A percentile compares a stretch with the other conserved stretches of the same genome.
phyloP scores from a whole-genome alignment of 2,329 filamentous ascomycete species.

The Ophiocordyceps camponoti-floridani region DNA sequence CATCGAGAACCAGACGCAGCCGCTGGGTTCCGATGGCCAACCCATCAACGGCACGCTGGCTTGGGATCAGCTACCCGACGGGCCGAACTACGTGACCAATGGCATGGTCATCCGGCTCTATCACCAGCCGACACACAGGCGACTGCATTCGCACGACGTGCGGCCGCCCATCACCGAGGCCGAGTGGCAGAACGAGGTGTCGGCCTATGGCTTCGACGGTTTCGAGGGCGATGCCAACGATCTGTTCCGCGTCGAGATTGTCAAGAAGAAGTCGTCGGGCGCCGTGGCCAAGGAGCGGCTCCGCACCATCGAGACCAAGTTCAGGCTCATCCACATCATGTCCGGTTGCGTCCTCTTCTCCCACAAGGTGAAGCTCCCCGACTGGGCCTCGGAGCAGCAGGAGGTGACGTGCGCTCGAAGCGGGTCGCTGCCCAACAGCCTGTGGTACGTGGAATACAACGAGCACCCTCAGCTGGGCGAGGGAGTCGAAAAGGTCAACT shows the following conservation, averaged over 20 bases:
- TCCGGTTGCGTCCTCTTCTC: slow-evolving; percentile 92
- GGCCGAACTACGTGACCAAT: slow-evolving; percentile 50
- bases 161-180: slow-evolving; percentile 71
- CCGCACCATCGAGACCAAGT: slow-evolving; percentile 91
- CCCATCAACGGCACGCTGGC: slow-evolving; percentile 64
- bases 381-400: slow-evolving; percentile 96
- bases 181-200: slow-evolving; percentile 92
- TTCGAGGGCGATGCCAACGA: slow-evolving; percentile 97
- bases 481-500: slow-evolving; percentile 86
- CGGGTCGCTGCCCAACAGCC: slow-evolving; percentile 83
- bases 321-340: slow-evolving; percentile 90
- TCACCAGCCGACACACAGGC: slow-evolving; percentile 66
- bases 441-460: slow-evolving; percentile 95
- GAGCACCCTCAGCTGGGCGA: slow-evolving; percentile 59
- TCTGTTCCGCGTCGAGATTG: slow-evolving; percentile 84
- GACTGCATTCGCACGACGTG: slow-evolving; percentile 91
- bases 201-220: slow-evolving; percentile 91
- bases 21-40: slow-evolving; percentile 56
- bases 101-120: slow-evolving; percentile 70
- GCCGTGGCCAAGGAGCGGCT: slow-evolving; percentile 65
- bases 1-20: slow-evolving; percentile 91
- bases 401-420: slow-evolving; percentile 94
- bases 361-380: slow-evolving; percentile 95
- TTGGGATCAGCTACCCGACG: slow-evolving; percentile 58
- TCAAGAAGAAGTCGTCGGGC: slow-evolving; percentile 73